phyloP scores from a whole-genome alignment of 495 filamentous ascomycete species.

The Tuber microsphaerosporum region DNA sequence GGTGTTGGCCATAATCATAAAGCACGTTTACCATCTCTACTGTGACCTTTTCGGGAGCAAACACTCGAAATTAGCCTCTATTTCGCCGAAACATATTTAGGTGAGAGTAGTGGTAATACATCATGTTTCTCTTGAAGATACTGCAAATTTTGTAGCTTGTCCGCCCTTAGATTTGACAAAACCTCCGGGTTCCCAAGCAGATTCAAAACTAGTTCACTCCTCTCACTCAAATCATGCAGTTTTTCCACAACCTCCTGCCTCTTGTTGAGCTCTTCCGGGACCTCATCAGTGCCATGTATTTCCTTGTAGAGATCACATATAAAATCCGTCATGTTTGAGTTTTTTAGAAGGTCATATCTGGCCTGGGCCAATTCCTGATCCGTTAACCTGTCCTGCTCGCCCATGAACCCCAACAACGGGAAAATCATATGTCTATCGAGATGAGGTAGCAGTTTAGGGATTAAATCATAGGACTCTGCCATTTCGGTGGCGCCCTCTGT shows the following conservation, averaged over 20 bases:
- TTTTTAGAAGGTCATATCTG: conserved; percentile 86
- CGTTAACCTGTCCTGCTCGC: conserved; percentile 53
- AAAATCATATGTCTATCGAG: conserved; percentile 95
- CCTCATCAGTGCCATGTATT: conserved; percentile 67
- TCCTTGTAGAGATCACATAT: conserved; percentile 81
- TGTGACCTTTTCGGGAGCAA: conserved; percentile 54
- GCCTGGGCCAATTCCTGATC: conserved; percentile 65
- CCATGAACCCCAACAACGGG: conserved; percentile 78
- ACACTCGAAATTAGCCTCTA: conserved; percentile 23
- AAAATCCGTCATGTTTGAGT: conserved; percentile 97
- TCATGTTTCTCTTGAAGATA: conserved; percentile 90
- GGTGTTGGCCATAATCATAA: conserved; percentile 88
- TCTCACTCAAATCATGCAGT: conserved; percentile 71
- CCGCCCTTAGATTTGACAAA: conserved; percentile 74
- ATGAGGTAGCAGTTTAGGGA: conserved; percentile 80
- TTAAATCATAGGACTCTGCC: conserved; percentile 62
- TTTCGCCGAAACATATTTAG: conserved; percentile 5
- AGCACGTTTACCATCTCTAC: conserved; percentile 89
- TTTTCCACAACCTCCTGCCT: conserved; percentile 80
- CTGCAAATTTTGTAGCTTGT: conserved; percentile 95
- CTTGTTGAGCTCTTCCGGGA: conserved; percentile 75
- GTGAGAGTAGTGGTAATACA: conserved; percentile 46
- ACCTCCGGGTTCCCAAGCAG: conserved; percentile 80
- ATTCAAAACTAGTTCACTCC: conserved; percentile 76
- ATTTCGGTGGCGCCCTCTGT: conserved; percentile 51